A percentile compares a stretch with the other conserved stretches of the same genome.
Conservation (phyloP, 768 basidiomycete species). For the Tulasnella sp. region DNA sequence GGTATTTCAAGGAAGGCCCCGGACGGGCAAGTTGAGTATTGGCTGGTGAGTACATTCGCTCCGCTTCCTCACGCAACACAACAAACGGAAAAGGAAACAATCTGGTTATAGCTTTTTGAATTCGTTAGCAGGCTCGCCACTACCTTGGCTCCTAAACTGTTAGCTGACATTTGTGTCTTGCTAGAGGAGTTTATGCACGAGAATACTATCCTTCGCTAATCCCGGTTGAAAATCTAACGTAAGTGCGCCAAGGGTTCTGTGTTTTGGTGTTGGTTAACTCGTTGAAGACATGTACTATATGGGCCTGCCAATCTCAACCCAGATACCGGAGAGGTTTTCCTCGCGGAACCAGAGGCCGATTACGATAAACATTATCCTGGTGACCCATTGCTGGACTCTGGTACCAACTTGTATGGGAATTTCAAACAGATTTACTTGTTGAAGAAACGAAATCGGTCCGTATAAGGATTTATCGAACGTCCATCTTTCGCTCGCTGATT, state of each 20-base stretch:
- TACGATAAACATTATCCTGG: conserved; percentile 23
- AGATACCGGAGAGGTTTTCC: conserved; percentile 26
- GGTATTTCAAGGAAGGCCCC: no score
- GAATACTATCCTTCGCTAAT: conserved; percentile 81
- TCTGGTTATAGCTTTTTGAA: conserved; percentile 10
- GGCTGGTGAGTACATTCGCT: conserved; percentile 15
- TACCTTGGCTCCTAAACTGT: not conserved
- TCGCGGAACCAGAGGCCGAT: conserved; percentile 31
- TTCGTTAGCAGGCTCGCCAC: not conserved
- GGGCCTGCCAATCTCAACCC: conserved; percentile 30
- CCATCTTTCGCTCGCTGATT: not conserved
- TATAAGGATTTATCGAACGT: not conserved
- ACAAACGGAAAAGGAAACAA: not conserved
- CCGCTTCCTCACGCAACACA: not conserved
- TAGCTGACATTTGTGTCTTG: not conserved
- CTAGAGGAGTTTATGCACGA: conserved; percentile 84
- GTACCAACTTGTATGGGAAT: conserved; percentile 25
- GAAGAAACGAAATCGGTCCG: conserved; percentile 22
- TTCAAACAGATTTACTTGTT: conserved; percentile 29
- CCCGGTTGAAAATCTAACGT: conserved; percentile 79
- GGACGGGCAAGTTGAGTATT: conserved; percentile 17
- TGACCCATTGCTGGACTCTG: conserved; percentile 29
- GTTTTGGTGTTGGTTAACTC: not conserved
- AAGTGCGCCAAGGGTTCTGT: conserved; percentile 2
- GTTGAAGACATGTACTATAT: conserved; percentile 28